Conservation (phyloP, 225 moss, liverwort and hornwort species). For the Sphagnum contortum region DNA sequence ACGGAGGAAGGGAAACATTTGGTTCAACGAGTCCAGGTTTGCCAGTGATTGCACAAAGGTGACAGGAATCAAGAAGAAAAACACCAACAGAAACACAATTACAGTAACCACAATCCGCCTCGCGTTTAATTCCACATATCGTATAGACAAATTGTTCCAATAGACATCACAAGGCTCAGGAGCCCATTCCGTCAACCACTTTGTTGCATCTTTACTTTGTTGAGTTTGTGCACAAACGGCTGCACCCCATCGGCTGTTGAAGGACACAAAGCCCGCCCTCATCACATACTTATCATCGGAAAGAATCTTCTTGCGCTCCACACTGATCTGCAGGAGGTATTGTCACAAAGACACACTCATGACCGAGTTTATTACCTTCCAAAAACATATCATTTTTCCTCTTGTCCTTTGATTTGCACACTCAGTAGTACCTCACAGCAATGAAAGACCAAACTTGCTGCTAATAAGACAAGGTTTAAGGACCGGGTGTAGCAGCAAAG, state of each 20-base stretch:
- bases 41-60: constrained; percentile 84
- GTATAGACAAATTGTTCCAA: constrained; percentile 79
- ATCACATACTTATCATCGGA: constrained; percentile 49
- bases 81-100: constrained; percentile 43
- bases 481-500: too few species aligned
- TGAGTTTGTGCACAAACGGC: constrained; percentile 90
- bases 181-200: constrained; percentile 89
- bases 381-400: too few species aligned
- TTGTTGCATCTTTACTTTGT: constrained; percentile 79
- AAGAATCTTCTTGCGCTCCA: constrained; percentile 45
- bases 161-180: constrained; percentile 86
- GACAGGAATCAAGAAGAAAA: constrained; percentile 83
- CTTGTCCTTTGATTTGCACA: too few species aligned
- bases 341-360: too few species aligned
- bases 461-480: too few species aligned
- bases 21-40: constrained; percentile 58
- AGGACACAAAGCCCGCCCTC: constrained; percentile 86
- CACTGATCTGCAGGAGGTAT: constrained; percentile 39
- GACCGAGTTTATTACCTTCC: too few species aligned
- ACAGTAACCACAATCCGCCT: constrained; percentile 38
- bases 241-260: constrained; percentile 86
- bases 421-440: too few species aligned
- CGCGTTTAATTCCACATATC: constrained; percentile 58
- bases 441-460: too few species aligned
- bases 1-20: constrained; percentile 43